Evolutionary conservation across 2,329 filamentous ascomycete species (phyloP), one percentile per base, ranked within the genome.

Genomic region (Sordariomycetes sp.): DNA sequence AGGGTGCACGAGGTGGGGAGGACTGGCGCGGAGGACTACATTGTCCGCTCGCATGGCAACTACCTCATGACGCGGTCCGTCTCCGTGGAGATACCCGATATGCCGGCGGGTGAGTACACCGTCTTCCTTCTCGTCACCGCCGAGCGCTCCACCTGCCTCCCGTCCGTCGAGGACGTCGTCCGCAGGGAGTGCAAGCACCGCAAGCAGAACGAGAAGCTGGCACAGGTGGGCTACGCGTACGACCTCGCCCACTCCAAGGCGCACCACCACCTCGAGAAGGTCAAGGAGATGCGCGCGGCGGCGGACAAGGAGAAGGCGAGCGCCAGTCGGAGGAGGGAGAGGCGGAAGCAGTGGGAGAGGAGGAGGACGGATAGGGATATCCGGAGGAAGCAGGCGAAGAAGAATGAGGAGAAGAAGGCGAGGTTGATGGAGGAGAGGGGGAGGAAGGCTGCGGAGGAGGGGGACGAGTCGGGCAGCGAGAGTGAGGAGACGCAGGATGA

Each of bases 191-290:
- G 73, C 58, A 66, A 70, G 54, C 63, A 67, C 1, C 74, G 78
- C 13, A 66, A 66, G 32, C 51, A 54, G 17, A 81, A 82, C 54
- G 79, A 81, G 52, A 84, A 84, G 66, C 70, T 84, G 2, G 74
- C 78, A 1, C 76, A 79, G 45, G 77, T 83, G 6, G 81, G 80
- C 2, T 73, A 75, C 45, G 76, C 80, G 0, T 84, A 84, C 59
- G 80, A 84, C 62, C 63, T 83, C 6, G 81, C 81, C 0, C 81
- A 84, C 62, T 76, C 73, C 68, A 83, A 83, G 65, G 80, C 77
- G 1, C 72, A 75, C 54, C 69, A 71, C 1, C 75, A 80, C 57
- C 67, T 79, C 61, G 72, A 79, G 57, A 75, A 76, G 61, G 74
- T 79, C 1, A 68, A 71, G 24, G 74, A 76, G 60, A 72, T 78